Evolutionary conservation across 768 basidiomycete genomes (phyloP), one percentile per base, ranked within the genome.

Genomic region (Leccinum rimulosum): DNA sequence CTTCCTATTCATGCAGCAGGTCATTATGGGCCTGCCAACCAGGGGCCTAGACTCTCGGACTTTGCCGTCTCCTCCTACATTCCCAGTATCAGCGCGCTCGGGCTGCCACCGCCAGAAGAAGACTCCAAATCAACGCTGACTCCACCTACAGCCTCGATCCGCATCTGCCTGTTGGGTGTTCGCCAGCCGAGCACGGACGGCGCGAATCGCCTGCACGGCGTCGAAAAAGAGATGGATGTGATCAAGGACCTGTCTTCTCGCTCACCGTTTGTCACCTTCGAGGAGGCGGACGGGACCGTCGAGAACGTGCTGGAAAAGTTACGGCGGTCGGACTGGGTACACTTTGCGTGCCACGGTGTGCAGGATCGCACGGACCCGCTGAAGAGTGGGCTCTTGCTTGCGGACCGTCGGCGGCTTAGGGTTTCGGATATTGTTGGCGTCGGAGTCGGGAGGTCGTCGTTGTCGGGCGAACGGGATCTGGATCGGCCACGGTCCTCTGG

Each of bases 331-430:
- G 25, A 54, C 6, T 55, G 54, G 69, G 67, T 69, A 2, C 75
- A 75, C 57, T 61, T 76, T 45, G 70, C 70, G 19, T 74, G 74
- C 47, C 75, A 76, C 33, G 75, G 68, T 3, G 30, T 40, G 6
- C 68, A 72, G 47, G 59, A 66, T 28, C 6, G 48, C 14, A 5
- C 38, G 15, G 45, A 64, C 15, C 72, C 73, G 3, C 50, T 66
- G 17, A 52, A 68, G 19, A 69, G 65, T 27, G 60, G 50, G 4
- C 64, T 73, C 40, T 8, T 52, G 2, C 65, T 71, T 19, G 55
- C 36, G 2, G 3, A 50, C 12, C 3, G 38, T 15, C 45, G 4
- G 27, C 35, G 47, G 6, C 49, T 50, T 1, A 30, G 30, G 19
- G 33, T 53, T 17, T 19, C 43, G 2, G 50, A 58, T 8, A 52